Conservation (phyloP, 768 basidiomycete species). For the Phaeotremella fagi region DNA sequence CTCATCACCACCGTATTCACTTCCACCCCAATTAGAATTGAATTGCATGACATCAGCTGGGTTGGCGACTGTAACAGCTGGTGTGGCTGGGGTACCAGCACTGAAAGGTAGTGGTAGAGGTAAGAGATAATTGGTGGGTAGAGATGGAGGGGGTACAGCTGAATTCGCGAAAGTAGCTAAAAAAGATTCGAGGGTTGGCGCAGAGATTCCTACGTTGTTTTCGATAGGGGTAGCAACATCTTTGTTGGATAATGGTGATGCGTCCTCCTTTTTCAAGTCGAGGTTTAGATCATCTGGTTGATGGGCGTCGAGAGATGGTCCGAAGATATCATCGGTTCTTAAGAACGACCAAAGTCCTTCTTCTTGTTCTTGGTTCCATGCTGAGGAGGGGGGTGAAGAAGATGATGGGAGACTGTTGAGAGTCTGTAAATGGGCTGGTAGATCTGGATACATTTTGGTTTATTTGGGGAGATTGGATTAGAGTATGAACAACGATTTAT, state of each 20-base stretch:
- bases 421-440: slow-evolving; percentile 34
- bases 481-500: not conserved
- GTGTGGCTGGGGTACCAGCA: slow-evolving; percentile 1
- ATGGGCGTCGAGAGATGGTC: slow-evolving; percentile 17
- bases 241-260: not conserved
- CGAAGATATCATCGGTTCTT: slow-evolving; percentile 40
- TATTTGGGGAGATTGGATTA: not conserved
- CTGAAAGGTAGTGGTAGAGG: slow-evolving; percentile 19
- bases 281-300: not conserved
- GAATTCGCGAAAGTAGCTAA: slow-evolving; percentile 29
- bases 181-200: slow-evolving; percentile 35
- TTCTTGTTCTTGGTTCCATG: slow-evolving; percentile 27
- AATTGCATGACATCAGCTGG: slow-evolving; percentile 12
- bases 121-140: slow-evolving; percentile 11
- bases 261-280: not conserved
- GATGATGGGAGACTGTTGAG: slow-evolving; percentile 30
- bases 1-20: slow-evolving; percentile 14
- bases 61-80: slow-evolving; percentile 12
- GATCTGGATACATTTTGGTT: slow-evolving; percentile 27
- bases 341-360: slow-evolving; percentile 40
- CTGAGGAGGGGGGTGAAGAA: slow-evolving; percentile 19
- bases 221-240: not conserved
- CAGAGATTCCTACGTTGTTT: not conserved
- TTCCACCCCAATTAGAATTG: slow-evolving; percentile 3
- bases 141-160: not conserved